Evolutionary conservation across 164 flowering plant species (phyloP), one percentile per base, ranked within the genome.

Genomic region (Stephania yunnanensis): DNA sequence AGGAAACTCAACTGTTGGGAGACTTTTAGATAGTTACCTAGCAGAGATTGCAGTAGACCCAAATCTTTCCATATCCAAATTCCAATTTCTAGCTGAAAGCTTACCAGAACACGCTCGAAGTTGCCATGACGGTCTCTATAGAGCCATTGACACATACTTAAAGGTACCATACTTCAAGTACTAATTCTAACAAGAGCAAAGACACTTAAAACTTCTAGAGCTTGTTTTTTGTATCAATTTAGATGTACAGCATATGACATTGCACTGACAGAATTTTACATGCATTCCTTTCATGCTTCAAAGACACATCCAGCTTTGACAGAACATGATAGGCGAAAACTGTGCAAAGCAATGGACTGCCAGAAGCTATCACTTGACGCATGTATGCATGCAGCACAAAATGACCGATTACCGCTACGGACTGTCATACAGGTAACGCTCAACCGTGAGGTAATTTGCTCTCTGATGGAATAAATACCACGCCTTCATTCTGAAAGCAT

Each of bases 321-420:
- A 17, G 97, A 94, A 74, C 87, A 90, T 73, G 98, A 91, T 3
- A 76, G 90, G 22, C 87, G 86, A 79, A 85, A 92, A 80, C 75
- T 92, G 48, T 91, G 97, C 88, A 90, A 85, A 80, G 72, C 82
- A 55, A 90, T 92, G 95, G 85, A 90, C 81, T 86, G 87, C 45
- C 85, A 84, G 77, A 92, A 91, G 84, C 83, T 94, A 52, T 91
- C 98, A 50, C 87, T 85, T 45, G 98, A 94, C 77, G 98, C 92
- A 36, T 90, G 96, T 83, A 76, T 81, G 80, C 98, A 94, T 75
- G 97, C 94, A 17, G 94, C 94, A 53, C 98, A 94, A 80, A 94
- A 94, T 73, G 98, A 94, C 29, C 85, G 96, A 63, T 77, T 94
- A 79, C 98, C 97, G 31, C 84, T 94, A 29, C 80, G 96, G 82